Evolutionary conservation across 768 basidiomycete genomes (phyloP), one percentile per base, ranked within the genome.

Genomic region (Phlegmacium glaucopus): DNA sequence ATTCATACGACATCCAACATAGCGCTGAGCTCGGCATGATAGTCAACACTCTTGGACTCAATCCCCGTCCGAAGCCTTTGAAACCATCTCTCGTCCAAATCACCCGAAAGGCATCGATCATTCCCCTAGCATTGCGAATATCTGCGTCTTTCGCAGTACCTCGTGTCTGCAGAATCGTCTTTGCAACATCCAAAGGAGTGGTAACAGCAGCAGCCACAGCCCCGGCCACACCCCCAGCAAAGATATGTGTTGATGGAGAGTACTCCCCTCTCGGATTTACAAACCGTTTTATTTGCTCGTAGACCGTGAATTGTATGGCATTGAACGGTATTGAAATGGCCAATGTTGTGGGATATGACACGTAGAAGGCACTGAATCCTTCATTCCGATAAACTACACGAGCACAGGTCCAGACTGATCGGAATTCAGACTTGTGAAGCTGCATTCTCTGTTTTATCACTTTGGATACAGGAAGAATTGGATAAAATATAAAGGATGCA

Each of bases 371-470:
- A 30, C 70, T 58, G 39, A 96, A 64, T 32, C 96, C 96, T 69
- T 99, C 96, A 29, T 71, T 82, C 37, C 69, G 78, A 69, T 92
- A 93, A 43, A 99, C 88, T 10, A 85, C 83, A 17, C 78, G 78
- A 47, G 94, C 91, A 56, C 93, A 94, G n/a, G 82, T 79, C 54
- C 85, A 70, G 36, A 94, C 90, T 30, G 90, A 91, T 38, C 86
- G 86, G 68, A 92, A 94, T 64, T 87, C 76, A 4, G 96, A 98
- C 61, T 89, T 83, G 71, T 94, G 94, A 47, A 98, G 76, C 69
- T 99, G 96, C 96, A 99, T 97, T 43, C 96, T 84, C 74, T 99
- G 96, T 71, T 99, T 99, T 74, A 99, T 91, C 58, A 99, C 95
- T 97, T 65, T 13, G 17, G 18, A 30, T 13, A 34, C 11, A 42